Base-by-base conservation (phyloP, 257 asterid genomes). In the Nicotiana attenuata region DNA sequence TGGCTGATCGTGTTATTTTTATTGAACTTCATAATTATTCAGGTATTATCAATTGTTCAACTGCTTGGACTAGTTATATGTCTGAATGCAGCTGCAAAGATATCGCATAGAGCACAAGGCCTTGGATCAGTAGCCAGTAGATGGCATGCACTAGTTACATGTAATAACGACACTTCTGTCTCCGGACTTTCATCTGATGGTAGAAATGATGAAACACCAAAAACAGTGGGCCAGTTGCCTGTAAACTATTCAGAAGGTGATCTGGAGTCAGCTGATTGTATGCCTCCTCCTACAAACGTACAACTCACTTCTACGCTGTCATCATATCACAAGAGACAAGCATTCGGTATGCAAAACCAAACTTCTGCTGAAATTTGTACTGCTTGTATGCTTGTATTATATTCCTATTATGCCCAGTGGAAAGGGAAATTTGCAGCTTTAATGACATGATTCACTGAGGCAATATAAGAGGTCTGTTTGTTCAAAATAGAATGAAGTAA, bases 101-200 rank as follows among this genome's bases (percentile, higher is more conserved):
- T 94, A 87, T 94, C 98, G 14, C 98, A 94, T 60, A 91, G 98
- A 88, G 98, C 98, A 78, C 97, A 91, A 81, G 89, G 94, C 83
- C 89, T 93, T 71, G 96, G 96, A 83, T 88, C 98, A 57, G 80
- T 92, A 68, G 97, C 97, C 77, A 91, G 98, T 88, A 89, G 93
- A 85, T 94, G 98, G 98, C 98, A 94, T 85, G 94, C 94, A 56
- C 80, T 91, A 66, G 91, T 85, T 64, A 91, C 96, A 57, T 90
- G 96, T 88, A 93, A 85, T 85, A 86, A 85, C 60, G 96, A 91
- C 65, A 80, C 81, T 83, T 80, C 85, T 14, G 85, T 75, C 16
- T 86, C 92, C 15, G 91, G 88, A 38, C 67, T 65, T 83, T 68
- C 86, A 61, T 86, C 85, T 69, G 86, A 76, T 73, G 85, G 82